Base-by-base conservation (phyloP, 2,329 filamentous ascomycete species). In the Thermothelomyces thermophilus region DNA sequence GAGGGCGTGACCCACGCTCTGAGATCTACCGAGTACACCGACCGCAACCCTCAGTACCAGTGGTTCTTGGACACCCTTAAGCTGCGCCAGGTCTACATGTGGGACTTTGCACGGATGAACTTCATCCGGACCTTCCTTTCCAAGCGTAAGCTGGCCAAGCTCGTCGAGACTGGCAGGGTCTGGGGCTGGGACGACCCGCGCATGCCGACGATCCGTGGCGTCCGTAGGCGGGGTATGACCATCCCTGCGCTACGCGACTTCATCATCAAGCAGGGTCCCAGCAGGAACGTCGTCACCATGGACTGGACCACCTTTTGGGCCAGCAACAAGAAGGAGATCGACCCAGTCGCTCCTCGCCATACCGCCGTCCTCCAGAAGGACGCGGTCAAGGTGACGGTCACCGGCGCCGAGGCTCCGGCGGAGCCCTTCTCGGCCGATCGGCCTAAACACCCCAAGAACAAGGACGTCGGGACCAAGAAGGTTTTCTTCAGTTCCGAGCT, bases 381-480 rank as follows among this genome's bases (percentile, higher is more conserved):
- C 60, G 74, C 79, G 40, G 88, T 95, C 54, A 83, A 79, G 63
- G 83, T 86, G 19, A 80, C 73, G 5, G 68, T 95, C 42, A 80
- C 73, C 42, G 87, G 87, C 36, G 76, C 80, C 3, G 86, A 86
- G 40, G 83, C 79, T 0, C 83, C 81, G 1, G 73, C 78, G 20
- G 73, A 74, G 48, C 72, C 83, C 4, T 77, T 79, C 63, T 79
- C 76, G 17, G 83, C 89, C 64, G 82, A 94, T 56, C 90, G 87
- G 68, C 86, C 87, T 36, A 86, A 89, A 69, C 90, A 96, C 70
- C 83, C 81, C 63, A 97, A 97, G 79, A 95, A 96, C 73, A 76
- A 84, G 39, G 80, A 83, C 1, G 75, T 96, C 6, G 91, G 91
- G 53, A 83, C 74, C 60, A 96, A 96, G 78, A 87, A 88, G 70